A percentile compares a stretch with the other conserved stretches of the same genome.
Evolutionary conservation across 1,139 yeast species (phyloP).

Genomic region (Saccharomyces hybrid): DNA sequence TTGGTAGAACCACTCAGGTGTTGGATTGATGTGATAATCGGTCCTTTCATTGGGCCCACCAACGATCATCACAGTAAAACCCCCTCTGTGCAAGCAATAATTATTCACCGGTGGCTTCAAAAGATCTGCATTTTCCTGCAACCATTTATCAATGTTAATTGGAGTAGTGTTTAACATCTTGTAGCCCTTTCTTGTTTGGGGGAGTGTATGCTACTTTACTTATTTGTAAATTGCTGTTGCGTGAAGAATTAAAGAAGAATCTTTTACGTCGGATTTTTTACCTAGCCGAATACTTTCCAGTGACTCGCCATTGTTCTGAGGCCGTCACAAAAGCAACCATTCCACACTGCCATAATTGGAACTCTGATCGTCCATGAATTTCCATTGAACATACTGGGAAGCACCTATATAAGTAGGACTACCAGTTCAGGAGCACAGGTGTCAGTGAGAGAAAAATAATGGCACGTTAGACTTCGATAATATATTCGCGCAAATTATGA

Average conservation of each 20-base stretch:
- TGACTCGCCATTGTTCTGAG: background rate
- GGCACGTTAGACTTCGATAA: background rate
- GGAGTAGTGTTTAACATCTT: slow-evolving; percentile 36
- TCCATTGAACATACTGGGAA: too few relatives aligned
- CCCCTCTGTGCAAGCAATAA: slow-evolving; percentile 82
- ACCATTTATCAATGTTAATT: slow-evolving; percentile 73
- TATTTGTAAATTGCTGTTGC: background rate
- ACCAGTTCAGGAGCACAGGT: background rate
- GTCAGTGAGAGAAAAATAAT: background rate
- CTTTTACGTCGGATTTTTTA: background rate
- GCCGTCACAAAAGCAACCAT: background rate
- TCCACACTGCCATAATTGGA: background rate
- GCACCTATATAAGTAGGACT: background rate
- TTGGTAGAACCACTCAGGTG: slow-evolving; percentile 91
- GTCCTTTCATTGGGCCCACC: slow-evolving; percentile 95
- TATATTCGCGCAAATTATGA: background rate
- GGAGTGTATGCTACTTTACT: background rate
- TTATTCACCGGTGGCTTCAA: slow-evolving; percentile 91
- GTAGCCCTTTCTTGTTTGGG: background rate
- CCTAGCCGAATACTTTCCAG: background rate
- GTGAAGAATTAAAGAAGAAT: background rate
- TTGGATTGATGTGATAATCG: slow-evolving; percentile 87
- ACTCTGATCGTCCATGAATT: background rate
- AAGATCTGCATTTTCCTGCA: slow-evolving; percentile 62
- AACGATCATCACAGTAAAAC: slow-evolving; percentile 86